Conservation (phyloP, 768 basidiomycete species). For the Boletus rubroflammeus region DNA sequence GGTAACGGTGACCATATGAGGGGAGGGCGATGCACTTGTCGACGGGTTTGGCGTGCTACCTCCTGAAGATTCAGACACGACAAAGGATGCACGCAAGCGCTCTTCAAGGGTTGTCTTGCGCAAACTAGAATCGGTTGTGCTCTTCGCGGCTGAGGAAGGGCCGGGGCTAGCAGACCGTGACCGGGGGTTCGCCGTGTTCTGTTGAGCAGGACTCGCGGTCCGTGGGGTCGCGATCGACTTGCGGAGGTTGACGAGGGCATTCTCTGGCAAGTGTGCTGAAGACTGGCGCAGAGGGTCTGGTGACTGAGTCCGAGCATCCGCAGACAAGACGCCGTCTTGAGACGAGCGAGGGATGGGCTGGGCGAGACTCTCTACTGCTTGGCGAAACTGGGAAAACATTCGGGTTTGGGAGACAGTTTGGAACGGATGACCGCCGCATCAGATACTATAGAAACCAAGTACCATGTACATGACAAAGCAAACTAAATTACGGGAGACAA, state of each 20-base stretch:
- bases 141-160: constrained; percentile 19
- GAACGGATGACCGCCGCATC: background rate
- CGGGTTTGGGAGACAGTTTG: background rate
- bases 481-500: constrained; percentile 14
- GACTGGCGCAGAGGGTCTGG: constrained; percentile 34
- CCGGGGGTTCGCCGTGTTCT: constrained; percentile 11
- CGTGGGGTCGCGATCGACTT: constrained; percentile 60
- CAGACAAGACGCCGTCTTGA: constrained; percentile 30
- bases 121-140: constrained; percentile 19
- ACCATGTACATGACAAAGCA: constrained; percentile 1
- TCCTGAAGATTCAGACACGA: constrained; percentile 52
- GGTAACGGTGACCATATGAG: constrained; percentile 22
- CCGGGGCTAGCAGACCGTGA: constrained; percentile 25
- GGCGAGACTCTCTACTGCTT: constrained; percentile 69
- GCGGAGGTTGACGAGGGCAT: constrained; percentile 55
- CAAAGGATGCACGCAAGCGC: constrained; percentile 63
- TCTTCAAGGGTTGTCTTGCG: constrained; percentile 70
- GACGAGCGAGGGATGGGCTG: constrained; percentile 40
- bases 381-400: constrained; percentile 76
- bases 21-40: constrained; percentile 40
- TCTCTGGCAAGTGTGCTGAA: constrained; percentile 57
- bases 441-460: constrained; percentile 4
- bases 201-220: constrained; percentile 38
- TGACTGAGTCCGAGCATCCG: constrained; percentile 37
- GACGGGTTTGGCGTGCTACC: constrained; percentile 41